These are phyloP conservation scores for Trametes gibbosa DNA, from an alignment of 768 basidiomycete species.

Conservation along the genomic window DNA sequence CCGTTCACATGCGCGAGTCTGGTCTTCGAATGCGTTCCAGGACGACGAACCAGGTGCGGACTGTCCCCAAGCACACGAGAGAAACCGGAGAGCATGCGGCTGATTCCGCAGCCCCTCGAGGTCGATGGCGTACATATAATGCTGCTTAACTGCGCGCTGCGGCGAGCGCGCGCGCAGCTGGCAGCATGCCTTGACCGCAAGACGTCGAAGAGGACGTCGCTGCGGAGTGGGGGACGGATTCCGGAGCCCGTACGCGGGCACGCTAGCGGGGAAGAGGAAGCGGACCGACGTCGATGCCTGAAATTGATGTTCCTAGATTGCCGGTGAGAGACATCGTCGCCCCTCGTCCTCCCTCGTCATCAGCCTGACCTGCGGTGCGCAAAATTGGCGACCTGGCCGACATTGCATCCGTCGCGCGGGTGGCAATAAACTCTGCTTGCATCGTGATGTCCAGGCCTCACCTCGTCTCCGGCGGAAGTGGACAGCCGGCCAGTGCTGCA, in stretches of 20 bases:
- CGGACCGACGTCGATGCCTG: conserved; percentile 5
- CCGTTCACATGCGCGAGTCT: neutral
- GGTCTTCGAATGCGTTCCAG: neutral
- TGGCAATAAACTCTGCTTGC: neutral
- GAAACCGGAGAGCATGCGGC: neutral
- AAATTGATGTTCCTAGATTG: conserved; percentile 11
- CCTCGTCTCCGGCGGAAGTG: neutral
- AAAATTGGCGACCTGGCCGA: neutral
- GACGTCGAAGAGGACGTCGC: conserved; percentile 8
- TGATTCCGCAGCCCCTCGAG: conserved; percentile 1
- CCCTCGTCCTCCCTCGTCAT: neutral
- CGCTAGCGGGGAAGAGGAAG: conserved; percentile 4
- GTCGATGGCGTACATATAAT: conserved; percentile 12
- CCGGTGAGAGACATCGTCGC: neutral
- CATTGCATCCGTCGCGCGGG: conserved; percentile 2
- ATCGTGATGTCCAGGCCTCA: neutral
- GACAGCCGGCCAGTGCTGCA: neutral
- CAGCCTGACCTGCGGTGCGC: neutral
- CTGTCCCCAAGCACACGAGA: neutral
- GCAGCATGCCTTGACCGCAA: conserved; percentile 1
- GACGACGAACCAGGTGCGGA: neutral
- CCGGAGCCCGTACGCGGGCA: neutral
- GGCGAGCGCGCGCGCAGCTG: conserved; percentile 10
- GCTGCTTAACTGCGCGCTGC: conserved; percentile 17
- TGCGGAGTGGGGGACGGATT: conserved; percentile 1